Evolutionary conservation across 2,329 filamentous ascomycete genomes (phyloP), one percentile per base, ranked within the genome.

Genomic region (Seiridium unicorne): DNA sequence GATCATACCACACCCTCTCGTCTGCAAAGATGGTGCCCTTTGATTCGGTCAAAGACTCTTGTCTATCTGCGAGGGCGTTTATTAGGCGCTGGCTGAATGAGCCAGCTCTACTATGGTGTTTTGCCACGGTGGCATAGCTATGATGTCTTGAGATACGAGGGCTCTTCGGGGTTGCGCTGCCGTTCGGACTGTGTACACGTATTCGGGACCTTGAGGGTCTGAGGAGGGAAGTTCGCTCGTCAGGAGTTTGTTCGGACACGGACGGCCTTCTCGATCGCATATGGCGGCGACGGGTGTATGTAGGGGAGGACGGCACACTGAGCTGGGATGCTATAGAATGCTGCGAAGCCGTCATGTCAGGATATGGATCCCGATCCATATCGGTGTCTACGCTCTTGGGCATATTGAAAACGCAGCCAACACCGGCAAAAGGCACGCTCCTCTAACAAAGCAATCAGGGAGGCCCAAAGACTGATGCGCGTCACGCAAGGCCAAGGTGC

Each of bases 1-100:
- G 95, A 79, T 99, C 95, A 76, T 98, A 98, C 95, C 95, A 98
- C 8, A 96, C 90, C 62, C 95, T 88, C 66, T 98, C 93, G 70
- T 97, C 91, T 55, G 89, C 80, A 67, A 87, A 89, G 8, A 90
- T 76, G 4, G 86, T 88, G 40, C 81, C 78, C 69, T 88, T 90
- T 54, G 88, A 88, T 63, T 89, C 87, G 62, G 81, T 74, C 75
- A 89, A 77, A 62, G 82, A 82, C 36, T 84, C 81, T 67, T 81
- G 84, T 63, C 81, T 79, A 68, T 83, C 87, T 60, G 77, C 79
- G 60, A 91, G 78, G 57, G 85, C 89, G 61, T 83, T 84, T 61
- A 84, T 84, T 32, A 91, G 78, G 18, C 89, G 84, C 46, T 82
- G 78, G 18, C 84, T 78, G 80, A 81, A 87, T 13, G 86, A 89